A percentile compares a stretch with the other conserved stretches of the same genome.
phyloP scores from a whole-genome alignment of 139 green algal species.

The Picochlorum sp. region DNA sequence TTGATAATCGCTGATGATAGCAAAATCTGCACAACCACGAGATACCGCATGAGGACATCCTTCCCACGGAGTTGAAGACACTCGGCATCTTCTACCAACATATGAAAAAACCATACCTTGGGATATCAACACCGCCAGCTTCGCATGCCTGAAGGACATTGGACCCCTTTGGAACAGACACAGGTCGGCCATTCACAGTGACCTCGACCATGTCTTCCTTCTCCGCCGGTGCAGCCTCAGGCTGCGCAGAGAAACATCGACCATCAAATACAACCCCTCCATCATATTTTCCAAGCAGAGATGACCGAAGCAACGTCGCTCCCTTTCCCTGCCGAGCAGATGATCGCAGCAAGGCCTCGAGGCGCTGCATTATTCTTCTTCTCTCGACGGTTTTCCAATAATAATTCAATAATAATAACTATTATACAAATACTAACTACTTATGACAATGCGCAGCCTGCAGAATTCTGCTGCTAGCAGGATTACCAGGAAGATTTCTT shows the following conservation, averaged over 20 bases:
- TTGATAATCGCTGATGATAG: slow-evolving; percentile 95
- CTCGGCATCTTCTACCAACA: not conserved
- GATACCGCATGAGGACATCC: not conserved
- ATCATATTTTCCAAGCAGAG: too few species aligned
- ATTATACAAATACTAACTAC: too few species aligned
- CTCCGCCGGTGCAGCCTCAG: slow-evolving; percentile 10
- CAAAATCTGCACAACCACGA: slow-evolving; percentile 73
- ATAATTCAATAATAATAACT: too few species aligned
- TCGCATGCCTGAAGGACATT: slow-evolving; percentile 93
- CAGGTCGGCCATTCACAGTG: slow-evolving; percentile 74
- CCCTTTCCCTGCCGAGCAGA: too few species aligned
- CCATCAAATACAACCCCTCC: not conserved
- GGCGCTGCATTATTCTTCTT: not conserved
- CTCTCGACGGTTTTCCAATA: too few species aligned
- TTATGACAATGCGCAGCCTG: too few species aligned
- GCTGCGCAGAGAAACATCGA: slow-evolving; percentile 15
- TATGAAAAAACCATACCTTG: slow-evolving; percentile 43
- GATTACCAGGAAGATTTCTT: too few species aligned
- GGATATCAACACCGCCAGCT: slow-evolving; percentile 89
- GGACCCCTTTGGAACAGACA: slow-evolving; percentile 76
- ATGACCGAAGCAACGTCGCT: too few species aligned
- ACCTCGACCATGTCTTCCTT: slow-evolving; percentile 64
- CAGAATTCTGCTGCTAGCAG: too few species aligned
- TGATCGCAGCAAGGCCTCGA: not conserved
- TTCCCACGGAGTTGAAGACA: not conserved